A percentile compares a stretch with the other conserved stretches of the same genome.
Conservation (phyloP, 2,329 filamentous ascomycete genomes). For the Aureobasidium leucospermi region DNA sequence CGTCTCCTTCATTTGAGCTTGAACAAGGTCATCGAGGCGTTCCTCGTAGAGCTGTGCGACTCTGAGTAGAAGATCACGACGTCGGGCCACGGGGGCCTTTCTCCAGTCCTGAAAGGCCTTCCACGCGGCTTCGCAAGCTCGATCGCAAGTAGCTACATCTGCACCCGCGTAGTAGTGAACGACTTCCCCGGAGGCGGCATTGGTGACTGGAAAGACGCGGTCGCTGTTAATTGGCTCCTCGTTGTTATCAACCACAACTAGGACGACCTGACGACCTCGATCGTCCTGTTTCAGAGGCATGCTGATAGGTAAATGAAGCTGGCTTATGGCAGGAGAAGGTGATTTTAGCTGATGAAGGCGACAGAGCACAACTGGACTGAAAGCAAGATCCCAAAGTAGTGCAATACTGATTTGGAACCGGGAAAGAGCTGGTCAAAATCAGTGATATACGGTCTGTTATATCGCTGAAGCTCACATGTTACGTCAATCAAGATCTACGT, state of each 20-base stretch:
- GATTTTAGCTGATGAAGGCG: too few species aligned
- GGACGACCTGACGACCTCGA: conserved; percentile 21
- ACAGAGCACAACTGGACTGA: too few species aligned
- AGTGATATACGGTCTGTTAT: too few species aligned
- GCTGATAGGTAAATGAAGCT: too few species aligned
- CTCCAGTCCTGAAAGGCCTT: conserved; percentile 26
- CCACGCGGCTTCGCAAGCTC: conserved; percentile 24
- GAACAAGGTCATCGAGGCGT: conserved; percentile 21
- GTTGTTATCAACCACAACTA: conserved; percentile 24
- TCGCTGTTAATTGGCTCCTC: conserved; percentile 17
- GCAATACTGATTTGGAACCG: too few species aligned
- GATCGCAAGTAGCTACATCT: conserved; percentile 18
- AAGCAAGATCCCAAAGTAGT: too few species aligned
- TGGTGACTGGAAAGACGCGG: conserved; percentile 21
- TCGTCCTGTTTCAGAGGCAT: conserved; percentile 19
- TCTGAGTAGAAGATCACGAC: conserved; percentile 24
- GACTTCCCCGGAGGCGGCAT: conserved; percentile 18
- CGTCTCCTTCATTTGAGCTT: conserved; percentile 25
- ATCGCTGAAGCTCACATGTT: too few species aligned
- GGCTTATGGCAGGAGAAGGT: too few species aligned
- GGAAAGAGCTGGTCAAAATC: too few species aligned
- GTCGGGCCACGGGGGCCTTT: conserved; percentile 20
- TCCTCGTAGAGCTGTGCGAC: conserved; percentile 25
- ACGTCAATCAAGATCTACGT: too few species aligned
- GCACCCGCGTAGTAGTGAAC: conserved; percentile 25